Base-by-base conservation (phyloP, 2,329 filamentous ascomycete genomes). In the Chaetomium globosum region DNA sequence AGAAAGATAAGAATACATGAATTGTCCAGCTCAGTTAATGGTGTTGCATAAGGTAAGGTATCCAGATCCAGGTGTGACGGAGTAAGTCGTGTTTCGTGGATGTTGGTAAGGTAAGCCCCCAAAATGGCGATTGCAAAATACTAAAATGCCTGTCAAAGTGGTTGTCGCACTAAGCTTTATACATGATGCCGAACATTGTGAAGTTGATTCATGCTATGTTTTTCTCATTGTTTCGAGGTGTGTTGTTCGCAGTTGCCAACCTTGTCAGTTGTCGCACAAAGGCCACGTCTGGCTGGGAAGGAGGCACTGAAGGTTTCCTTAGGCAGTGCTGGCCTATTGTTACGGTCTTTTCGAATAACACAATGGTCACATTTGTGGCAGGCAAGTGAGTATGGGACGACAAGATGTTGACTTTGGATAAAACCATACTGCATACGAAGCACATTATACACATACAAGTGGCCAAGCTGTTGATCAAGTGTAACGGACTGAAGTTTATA, bases 251-350 rank as follows among this genome's bases (percentile, higher is more conserved):
- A 36, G n/a, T 36, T 55, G 53, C 53, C 53, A 55, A 39, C 58
- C 13, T 30, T 30, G 66, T 43, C 30, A 39, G 4, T 30, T 30
- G 66, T 43, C 30, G 51, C 36, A 65, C 57, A 26, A 59, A 49
- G 30, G n/a, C 30, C 31, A 36, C 28, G 53, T 23, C 30, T 13
- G n/a, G 8, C 33, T 10, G 30, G 53, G 53, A 23, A 55, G 30
- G 31, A 21, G 13, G 9, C 19, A 36, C n/a, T 19, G 19, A 21
- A 48, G 31, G 31, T 31, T 48, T 1, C 19, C 19, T 10, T 2
- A 8, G 19, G 7, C 19, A 3, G 43, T n/a, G 19, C 19, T 5
- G 43, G 9, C 43, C 43, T 39, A 48, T 48, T 48, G 43, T 48
- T 6, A 21, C 6, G 4, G 5, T 8, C 2, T 8, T 7, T 19